Evolutionary conservation across 805 yeast species (phyloP), one percentile per base, ranked within the genome.

Genomic region (Nematodospora valgi): DNA sequence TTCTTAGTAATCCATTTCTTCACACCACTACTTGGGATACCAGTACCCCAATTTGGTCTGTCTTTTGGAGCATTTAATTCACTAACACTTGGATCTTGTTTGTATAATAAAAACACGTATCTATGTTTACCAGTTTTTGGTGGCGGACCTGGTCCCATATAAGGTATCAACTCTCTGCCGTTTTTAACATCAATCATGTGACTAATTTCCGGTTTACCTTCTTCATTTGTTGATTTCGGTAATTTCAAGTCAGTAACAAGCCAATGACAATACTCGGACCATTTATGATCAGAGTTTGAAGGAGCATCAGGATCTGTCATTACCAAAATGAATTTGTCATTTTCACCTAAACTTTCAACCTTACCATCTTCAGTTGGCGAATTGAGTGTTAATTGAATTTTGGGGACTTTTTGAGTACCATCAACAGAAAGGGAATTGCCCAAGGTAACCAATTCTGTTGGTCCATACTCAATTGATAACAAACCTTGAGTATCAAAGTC

Each of bases 291-390:
- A 3, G 74, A 70, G 47, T 78, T 73, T 3, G 88, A 75, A 10
- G 97, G 97, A 6, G 96, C 96, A 65, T 88, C 96, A 1, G 97
- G 97, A 58, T 88, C 96, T 6, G 96, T 89, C 45, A 88, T 47
- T 3, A 85, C 84, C 45, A 89, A 62, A 8, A 93, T 78, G 62
- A 83, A 88, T 33, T 71, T 60, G 45, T 78, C 82, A 17, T 68
- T 57, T 16, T 58, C 47, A 11, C 62, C 51, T 24, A 72, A 61
- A 14, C 44, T 20, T 43, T 65, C 69, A 44, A 69, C 48, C 23
- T 67, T 69, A 14, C 58, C 53, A 27, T 71, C 70, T 35, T 63
- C 59, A 24, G 65, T 62, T 12, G 72, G 65, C 24, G 72, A 62
- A 45, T 71, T 68, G 43, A 79, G 64, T 11, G 88, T 76, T 59